These are phyloP conservation scores for Mollisiaceae sp. DNA, from an alignment of 2,329 filamentous ascomycete genomes.

Conservation along the genomic window DNA sequence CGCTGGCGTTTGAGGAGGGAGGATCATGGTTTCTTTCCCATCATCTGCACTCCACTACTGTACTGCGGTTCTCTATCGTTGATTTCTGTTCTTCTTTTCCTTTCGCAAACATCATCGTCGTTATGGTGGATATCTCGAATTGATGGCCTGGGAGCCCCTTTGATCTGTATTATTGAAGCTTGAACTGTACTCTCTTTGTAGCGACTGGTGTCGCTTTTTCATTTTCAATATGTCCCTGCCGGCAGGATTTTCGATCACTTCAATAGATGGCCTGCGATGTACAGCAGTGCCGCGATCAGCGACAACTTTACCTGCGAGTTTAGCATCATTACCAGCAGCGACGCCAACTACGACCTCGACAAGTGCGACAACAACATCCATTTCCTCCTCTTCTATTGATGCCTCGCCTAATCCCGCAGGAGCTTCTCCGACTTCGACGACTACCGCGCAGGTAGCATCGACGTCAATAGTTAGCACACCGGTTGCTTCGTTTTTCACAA, in stretches of 20 bases:
- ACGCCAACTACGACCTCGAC: conserved; percentile 18
- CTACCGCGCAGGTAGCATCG: conserved; percentile 24
- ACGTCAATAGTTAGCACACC: conserved; percentile 27
- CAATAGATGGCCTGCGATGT: conserved; percentile 56
- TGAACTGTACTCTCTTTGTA: conserved; percentile 30
- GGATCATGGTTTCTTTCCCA: conserved; percentile 34
- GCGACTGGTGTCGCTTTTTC: conserved; percentile 37
- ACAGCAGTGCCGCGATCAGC: conserved; percentile 55
- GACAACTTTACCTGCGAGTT: conserved; percentile 31
- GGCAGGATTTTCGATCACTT: conserved; percentile 55
- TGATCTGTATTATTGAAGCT: conserved; percentile 35
- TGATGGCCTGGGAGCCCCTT: conserved; percentile 38
- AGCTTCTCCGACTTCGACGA: conserved; percentile 19
- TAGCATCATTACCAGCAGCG: conserved; percentile 22
- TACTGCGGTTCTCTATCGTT: conserved; percentile 20
- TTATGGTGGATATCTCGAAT: conserved; percentile 31
- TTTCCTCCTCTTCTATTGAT: not conserved
- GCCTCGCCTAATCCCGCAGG: conserved; percentile 7
- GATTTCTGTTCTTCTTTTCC: conserved; percentile 27
- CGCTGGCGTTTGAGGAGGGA: conserved; percentile 35
- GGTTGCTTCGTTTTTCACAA: conserved; percentile 7
- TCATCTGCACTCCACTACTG: conserved; percentile 12
- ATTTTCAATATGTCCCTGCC: conserved; percentile 52
- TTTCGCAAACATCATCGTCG: conserved; percentile 32
- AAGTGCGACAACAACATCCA: not conserved